Conservation (phyloP, 306 rosid genomes). For the Ammopiptanthus mongolicus region DNA sequence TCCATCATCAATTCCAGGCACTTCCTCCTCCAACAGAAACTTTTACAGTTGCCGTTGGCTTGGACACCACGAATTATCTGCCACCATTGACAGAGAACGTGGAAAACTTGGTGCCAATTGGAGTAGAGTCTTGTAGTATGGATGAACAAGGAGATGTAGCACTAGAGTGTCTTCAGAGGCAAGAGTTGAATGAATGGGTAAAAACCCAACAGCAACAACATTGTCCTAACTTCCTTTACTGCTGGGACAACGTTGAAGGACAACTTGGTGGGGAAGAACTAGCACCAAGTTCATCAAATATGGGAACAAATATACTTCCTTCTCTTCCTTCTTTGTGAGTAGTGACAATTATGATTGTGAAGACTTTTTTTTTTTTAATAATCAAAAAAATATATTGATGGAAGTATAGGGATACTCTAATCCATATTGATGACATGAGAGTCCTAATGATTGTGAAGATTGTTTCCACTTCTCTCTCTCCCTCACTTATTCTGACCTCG, state of each 20-base stretch:
- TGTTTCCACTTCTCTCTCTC: no score
- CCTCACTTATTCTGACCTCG: conserved; percentile 6
- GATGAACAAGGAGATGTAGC: conserved; percentile 49
- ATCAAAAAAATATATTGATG: no score
- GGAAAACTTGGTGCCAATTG: conserved; percentile 42
- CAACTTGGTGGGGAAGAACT: conserved; percentile 44
- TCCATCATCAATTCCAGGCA: conserved; percentile 46
- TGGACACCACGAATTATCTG: conserved; percentile 45
- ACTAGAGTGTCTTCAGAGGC: conserved; percentile 57
- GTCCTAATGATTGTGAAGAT: conserved; percentile 26
- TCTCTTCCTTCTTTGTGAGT: conserved; percentile 73
- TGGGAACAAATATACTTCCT: conserved; percentile 43
- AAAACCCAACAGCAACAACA: conserved; percentile 60
- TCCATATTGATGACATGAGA: no score
- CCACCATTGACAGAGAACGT: conserved; percentile 73
- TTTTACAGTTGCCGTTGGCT: conserved; percentile 19
- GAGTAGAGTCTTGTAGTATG: conserved; percentile 34
- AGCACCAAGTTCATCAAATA: conserved; percentile 40
- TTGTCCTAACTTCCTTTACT: conserved; percentile 59
- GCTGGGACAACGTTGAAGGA: conserved; percentile 73
- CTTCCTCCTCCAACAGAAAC: conserved; percentile 20
- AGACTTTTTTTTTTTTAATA: no score
- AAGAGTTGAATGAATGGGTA: conserved; percentile 63
- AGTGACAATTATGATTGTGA: conserved; percentile 21
- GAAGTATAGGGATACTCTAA: no score